Conservation (phyloP, 164 flowering plant genomes). For the Protea cynaroides region DNA sequence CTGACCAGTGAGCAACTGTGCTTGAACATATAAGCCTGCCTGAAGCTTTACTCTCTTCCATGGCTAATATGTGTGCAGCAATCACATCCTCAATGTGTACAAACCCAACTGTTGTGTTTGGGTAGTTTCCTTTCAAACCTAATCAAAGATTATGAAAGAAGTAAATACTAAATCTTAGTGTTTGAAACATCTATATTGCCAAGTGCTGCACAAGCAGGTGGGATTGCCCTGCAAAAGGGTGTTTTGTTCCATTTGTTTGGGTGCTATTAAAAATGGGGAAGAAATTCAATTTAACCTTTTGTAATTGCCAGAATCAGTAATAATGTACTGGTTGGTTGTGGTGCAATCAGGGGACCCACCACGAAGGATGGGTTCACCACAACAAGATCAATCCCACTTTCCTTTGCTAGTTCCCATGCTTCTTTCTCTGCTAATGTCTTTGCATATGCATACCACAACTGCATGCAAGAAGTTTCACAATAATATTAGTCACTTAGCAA, state of each 20-base stretch:
- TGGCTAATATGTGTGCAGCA: conserved; percentile 68
- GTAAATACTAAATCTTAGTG: neutral
- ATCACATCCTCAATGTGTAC: conserved; percentile 89
- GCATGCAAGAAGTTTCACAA: conserved; percentile 8
- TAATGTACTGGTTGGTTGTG: conserved; percentile 84
- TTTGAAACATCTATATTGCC: no score
- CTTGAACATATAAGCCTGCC: conserved; percentile 84
- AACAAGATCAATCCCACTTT: conserved; percentile 54
- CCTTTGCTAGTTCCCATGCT: conserved; percentile 63
- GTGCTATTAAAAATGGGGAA: neutral
- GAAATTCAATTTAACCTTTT: conserved; percentile 42
- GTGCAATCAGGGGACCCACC: conserved; percentile 78
- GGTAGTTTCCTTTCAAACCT: conserved; percentile 57
- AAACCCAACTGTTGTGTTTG: conserved; percentile 68
- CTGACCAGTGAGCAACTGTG: conserved; percentile 77
- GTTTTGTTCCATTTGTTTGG: no score
- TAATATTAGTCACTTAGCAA: neutral
- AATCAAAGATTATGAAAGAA: neutral
- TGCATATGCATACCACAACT: conserved; percentile 84
- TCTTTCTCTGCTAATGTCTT: conserved; percentile 68
- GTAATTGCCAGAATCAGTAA: conserved; percentile 36
- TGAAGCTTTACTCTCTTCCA: conserved; percentile 70
- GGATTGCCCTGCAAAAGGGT: no score
- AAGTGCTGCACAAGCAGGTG: no score
- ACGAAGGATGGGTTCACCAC: conserved; percentile 80